Percentiles rank a stretch among this genome's conserved stretches.
Conservation (phyloP, 106 monocot genomes). For the Dendrobium nobile region DNA sequence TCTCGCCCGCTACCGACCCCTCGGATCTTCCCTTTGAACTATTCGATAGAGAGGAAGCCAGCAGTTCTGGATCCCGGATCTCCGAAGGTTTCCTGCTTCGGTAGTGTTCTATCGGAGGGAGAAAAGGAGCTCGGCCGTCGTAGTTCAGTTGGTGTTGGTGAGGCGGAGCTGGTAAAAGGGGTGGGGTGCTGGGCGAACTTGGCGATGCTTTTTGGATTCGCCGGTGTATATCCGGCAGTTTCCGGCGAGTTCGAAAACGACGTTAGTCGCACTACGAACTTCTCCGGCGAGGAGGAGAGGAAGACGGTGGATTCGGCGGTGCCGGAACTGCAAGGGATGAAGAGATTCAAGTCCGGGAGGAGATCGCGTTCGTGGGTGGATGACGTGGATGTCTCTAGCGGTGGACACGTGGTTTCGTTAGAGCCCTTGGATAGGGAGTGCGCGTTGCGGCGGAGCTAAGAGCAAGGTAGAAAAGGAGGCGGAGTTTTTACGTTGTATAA, state of each 20-base stretch:
- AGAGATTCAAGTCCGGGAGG: slow-evolving; percentile 8
- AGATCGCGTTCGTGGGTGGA: slow-evolving; percentile 7
- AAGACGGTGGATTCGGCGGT: neutral
- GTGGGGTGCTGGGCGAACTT: neutral
- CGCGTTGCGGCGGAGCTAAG: neutral
- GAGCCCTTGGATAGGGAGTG: neutral
- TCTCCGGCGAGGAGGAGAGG: neutral
- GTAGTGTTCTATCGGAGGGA: slow-evolving; percentile 43
- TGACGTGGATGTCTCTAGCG: slow-evolving; percentile 27
- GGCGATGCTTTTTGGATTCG: slow-evolving; percentile 3
- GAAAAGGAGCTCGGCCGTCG: slow-evolving; percentile 3
- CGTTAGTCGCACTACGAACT: neutral
- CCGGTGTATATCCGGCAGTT: neutral
- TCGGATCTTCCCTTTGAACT: slow-evolving; percentile 10
- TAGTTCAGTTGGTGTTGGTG: neutral
- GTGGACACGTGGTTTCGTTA: slow-evolving; percentile 2
- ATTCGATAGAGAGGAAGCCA: slow-evolving; percentile 20
- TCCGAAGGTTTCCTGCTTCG: slow-evolving; percentile 69
- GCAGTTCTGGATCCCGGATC: slow-evolving; percentile 38
- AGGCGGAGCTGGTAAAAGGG: neutral
- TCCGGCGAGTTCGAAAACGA: neutral
- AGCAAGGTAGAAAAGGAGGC: too few species aligned
- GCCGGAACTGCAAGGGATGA: slow-evolving; percentile 16
- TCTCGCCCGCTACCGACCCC: slow-evolving; percentile 9
- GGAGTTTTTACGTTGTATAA: too few species aligned